phyloP scores from a whole-genome alignment of 2,329 filamentous ascomycete genomes.

The Fusarium sp. region DNA sequence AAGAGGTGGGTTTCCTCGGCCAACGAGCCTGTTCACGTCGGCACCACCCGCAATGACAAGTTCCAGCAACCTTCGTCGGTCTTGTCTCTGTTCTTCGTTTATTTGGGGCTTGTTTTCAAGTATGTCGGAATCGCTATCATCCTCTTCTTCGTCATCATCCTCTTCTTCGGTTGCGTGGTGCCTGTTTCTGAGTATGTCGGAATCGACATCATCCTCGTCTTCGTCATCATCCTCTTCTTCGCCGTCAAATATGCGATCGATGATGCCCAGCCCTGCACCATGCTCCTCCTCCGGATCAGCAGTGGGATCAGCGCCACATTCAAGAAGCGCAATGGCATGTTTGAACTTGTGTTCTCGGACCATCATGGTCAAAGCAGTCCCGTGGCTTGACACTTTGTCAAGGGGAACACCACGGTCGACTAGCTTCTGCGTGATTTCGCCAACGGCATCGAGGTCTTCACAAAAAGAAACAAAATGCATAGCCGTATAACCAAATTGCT shows the following conservation, averaged over 20 bases:
- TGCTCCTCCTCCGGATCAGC: background rate
- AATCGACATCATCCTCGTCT: too few relatives aligned
- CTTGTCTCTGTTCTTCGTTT: background rate
- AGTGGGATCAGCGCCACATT: conserved; percentile 9
- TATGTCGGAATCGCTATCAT: background rate
- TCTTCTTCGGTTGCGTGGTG: background rate
- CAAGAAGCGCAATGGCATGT: conserved; percentile 7
- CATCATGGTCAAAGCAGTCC: background rate
- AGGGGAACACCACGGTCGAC: conserved; percentile 10
- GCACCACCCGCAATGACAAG: conserved; percentile 7
- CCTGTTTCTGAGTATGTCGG: background rate
- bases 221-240: background rate
- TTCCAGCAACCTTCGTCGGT: background rate
- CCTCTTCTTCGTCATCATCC: background rate
- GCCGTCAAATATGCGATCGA: conserved; percentile 5
- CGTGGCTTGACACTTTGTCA: background rate
- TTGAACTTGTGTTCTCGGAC: background rate
- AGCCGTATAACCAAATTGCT: background rate
- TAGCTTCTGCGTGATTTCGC: conserved; percentile 1
- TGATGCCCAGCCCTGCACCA: background rate
- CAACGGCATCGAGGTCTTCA: background rate
- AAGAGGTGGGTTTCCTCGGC: too few relatives aligned
- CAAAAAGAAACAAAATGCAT: background rate
- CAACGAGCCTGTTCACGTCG: conserved; percentile 9
- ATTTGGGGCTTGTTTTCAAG: too few relatives aligned